Evolutionary conservation across 1,139 yeast species (phyloP).

Genomic region (Candida glucosophila): DNA sequence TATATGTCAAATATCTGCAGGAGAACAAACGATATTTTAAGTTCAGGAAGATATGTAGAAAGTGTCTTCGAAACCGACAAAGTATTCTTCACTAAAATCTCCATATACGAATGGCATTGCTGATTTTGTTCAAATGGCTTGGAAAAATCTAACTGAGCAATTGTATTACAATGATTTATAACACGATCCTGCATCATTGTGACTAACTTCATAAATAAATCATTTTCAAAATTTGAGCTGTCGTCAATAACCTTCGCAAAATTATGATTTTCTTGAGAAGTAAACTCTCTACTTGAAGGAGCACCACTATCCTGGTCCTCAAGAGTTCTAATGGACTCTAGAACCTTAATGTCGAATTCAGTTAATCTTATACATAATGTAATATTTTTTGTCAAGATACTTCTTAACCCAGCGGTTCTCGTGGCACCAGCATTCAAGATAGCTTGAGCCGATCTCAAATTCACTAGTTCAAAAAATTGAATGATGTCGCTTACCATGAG

Average conservation of each 20-base stretch:
- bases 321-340: conserved; percentile 11
- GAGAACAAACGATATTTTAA: conserved; percentile 40
- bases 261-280: conserved; percentile 28
- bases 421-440: conserved; percentile 76
- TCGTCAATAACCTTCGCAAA: conserved; percentile 21
- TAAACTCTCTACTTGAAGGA: conserved; percentile 4
- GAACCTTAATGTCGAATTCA: conserved; percentile 28
- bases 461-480: conserved; percentile 45
- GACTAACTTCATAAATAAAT: conserved; percentile 57
- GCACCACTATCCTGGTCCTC: conserved; percentile 10
- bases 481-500: conserved; percentile 34
- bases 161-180: conserved; percentile 35
- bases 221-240: conserved; percentile 55
- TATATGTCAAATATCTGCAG: conserved; percentile 55
- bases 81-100: conserved; percentile 58
- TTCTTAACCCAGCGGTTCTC: conserved; percentile 63
- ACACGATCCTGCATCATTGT: conserved; percentile 66
- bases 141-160: conserved; percentile 44
- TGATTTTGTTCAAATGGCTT: conserved; percentile 30
- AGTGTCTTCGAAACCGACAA: conserved; percentile 54
- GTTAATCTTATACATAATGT: conserved; percentile 59
- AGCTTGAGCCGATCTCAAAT: conserved; percentile 51
- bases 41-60: conserved; percentile 47
- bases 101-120: conserved; percentile 57
- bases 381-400: conserved; percentile 67